These are phyloP conservation scores for Ilex aquifolium DNA, from an alignment of 257 asterid genomes.

Conservation along the genomic window DNA sequence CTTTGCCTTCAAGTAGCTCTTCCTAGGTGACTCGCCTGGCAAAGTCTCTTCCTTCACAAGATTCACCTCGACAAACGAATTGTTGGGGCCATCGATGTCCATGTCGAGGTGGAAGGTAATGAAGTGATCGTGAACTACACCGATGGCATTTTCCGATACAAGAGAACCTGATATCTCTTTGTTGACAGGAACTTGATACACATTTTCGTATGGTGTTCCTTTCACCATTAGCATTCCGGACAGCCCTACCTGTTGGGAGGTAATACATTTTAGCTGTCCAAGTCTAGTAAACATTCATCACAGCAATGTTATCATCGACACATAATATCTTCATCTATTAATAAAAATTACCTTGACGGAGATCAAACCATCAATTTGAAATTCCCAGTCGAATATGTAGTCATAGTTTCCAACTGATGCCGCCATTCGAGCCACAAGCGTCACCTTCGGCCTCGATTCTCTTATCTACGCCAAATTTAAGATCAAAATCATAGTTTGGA, in stretches of 20 bases:
- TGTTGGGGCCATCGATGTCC: slow-evolving; percentile 57
- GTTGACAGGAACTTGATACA: slow-evolving; percentile 30
- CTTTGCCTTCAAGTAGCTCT: slow-evolving; percentile 57
- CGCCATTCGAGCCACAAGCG: slow-evolving; percentile 54
- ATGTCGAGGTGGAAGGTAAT: slow-evolving; percentile 64
- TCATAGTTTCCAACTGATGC: slow-evolving; percentile 76
- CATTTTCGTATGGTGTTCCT: slow-evolving; percentile 53
- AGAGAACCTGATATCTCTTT: slow-evolving; percentile 38
- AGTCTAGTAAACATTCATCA: too few species aligned
- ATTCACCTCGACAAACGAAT: slow-evolving; percentile 57
- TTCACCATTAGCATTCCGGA: slow-evolving; percentile 80
- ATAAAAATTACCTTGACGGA: slow-evolving; percentile 40
- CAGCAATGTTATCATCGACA: too few species aligned
- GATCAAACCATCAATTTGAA: slow-evolving; percentile 74
- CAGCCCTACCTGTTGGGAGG: slow-evolving; percentile 42
- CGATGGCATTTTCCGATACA: slow-evolving; percentile 62
- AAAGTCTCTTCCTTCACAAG: slow-evolving; percentile 42
- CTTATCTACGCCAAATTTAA: slow-evolving; percentile 22
- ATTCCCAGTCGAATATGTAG: slow-evolving; percentile 74
- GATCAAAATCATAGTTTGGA: not conserved
- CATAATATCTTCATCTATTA: too few species aligned
- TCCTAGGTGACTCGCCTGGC: slow-evolving; percentile 41
- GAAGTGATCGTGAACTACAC: slow-evolving; percentile 72
- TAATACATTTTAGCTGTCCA: too few species aligned
- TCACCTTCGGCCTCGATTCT: slow-evolving; percentile 67